A percentile compares a stretch with the other conserved stretches of the same genome.
Conservation (phyloP, 768 basidiomycete genomes). For the Boletus subparvulus region DNA sequence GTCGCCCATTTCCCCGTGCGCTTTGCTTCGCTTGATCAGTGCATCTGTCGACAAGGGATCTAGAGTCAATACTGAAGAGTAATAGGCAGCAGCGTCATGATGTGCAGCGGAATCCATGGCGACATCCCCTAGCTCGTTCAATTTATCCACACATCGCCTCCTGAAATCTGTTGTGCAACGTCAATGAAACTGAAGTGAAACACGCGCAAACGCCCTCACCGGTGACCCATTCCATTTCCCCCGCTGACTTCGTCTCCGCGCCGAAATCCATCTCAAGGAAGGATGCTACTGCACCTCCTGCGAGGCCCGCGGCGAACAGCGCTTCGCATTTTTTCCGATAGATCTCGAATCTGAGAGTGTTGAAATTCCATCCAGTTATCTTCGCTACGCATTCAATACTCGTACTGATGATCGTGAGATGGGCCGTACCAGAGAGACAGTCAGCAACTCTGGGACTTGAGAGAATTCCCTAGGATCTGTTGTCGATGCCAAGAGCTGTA, state of each 20-base stretch:
- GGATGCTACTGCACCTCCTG: neutral
- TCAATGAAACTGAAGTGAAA: neutral
- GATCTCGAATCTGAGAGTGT: constrained; percentile 6
- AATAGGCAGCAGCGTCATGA: constrained; percentile 7
- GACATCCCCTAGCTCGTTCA: constrained; percentile 7
- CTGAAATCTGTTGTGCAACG: constrained; percentile 6
- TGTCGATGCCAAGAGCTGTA: constrained; percentile 6
- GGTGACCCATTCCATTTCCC: constrained; percentile 6
- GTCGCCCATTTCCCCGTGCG: neutral
- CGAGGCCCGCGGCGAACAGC: constrained; percentile 1
- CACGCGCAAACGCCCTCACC: neutral
- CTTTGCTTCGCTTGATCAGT: constrained; percentile 15
- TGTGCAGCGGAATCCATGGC: constrained; percentile 5
- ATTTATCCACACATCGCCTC: constrained; percentile 5
- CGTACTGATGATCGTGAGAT: neutral
- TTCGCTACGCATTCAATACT: neutral
- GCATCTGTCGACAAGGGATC: neutral
- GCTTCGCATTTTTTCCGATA: constrained; percentile 7
- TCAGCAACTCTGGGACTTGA: constrained; percentile 11
- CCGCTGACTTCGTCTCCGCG: neutral
- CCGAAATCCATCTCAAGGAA: neutral
- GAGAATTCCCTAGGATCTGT: neutral
- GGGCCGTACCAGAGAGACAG: constrained; percentile 13
- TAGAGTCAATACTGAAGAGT: constrained; percentile 6
- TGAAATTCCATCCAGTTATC: constrained; percentile 19